Conservation (phyloP, 306 rosid species). For the Trifolium subterraneum region DNA sequence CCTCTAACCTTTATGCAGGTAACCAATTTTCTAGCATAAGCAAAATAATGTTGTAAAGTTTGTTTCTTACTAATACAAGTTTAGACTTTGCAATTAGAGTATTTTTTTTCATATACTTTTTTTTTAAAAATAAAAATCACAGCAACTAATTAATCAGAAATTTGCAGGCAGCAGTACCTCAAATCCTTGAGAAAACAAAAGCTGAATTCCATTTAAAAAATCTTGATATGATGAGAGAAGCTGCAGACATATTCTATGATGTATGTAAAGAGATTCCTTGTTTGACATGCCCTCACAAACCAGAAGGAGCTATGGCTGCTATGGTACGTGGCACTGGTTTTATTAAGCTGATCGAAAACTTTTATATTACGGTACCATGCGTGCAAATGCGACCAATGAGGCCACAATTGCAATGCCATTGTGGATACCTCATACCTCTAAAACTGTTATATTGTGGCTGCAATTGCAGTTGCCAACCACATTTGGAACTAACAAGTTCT, state of each 20-base stretch:
- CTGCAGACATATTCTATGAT: slow-evolving; percentile 53
- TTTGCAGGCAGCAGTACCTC: slow-evolving; percentile 67
- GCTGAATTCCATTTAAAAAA: slow-evolving; percentile 51
- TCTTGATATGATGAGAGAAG: slow-evolving; percentile 49
- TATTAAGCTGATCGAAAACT: too few relatives aligned
- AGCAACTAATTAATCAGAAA: background rate
- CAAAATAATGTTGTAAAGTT: too few relatives aligned
- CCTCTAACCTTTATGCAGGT: slow-evolving; percentile 73
- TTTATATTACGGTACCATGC: background rate
- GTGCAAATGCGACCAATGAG: background rate
- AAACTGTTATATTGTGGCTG: background rate
- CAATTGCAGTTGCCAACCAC: too few relatives aligned
- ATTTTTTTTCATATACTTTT: too few relatives aligned
- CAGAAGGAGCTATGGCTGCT: slow-evolving; percentile 69
- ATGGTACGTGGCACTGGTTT: slow-evolving; percentile 50
- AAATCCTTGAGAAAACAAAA: slow-evolving; percentile 55
- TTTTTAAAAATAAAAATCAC: too few relatives aligned
- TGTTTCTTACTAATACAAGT: too few relatives aligned
- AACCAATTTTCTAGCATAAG: slow-evolving; percentile 10
- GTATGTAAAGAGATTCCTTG: slow-evolving; percentile 59
- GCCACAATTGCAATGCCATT: background rate
- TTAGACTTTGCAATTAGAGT: too few relatives aligned
- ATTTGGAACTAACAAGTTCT: background rate
- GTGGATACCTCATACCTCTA: background rate
- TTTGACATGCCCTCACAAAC: slow-evolving; percentile 68